Evolutionary conservation across 306 rosid genomes (phyloP), one percentile per base, ranked within the genome.

Genomic region (Leucaena leucocephala): DNA sequence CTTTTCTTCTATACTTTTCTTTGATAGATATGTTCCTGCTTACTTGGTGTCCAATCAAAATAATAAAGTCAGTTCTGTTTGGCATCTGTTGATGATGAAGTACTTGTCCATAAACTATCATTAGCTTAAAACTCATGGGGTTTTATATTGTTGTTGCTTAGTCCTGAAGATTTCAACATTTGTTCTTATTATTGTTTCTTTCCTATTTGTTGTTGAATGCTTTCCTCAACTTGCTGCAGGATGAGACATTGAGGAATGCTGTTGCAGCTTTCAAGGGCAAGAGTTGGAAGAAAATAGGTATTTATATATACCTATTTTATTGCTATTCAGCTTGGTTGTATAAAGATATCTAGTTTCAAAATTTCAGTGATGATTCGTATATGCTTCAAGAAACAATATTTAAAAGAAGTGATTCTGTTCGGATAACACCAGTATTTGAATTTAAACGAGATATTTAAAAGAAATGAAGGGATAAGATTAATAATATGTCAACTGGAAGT

Each of bases 271-370:
- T 71, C 77, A 95, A 91, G 76, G 99, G 99, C 81, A 93, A 91
- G 88, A 89, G 90, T 86, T 95, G 99, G 99, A 93, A 95, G 83
- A 95, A 91, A 90, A 95, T 95, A 93, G 99, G 99, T 91, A 72
- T 67, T 35, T 81, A 67, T 83, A 69, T 86, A 72, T 81, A 52
- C 63, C 2, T 64, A 39, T 19, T 19, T 78, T 15, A 40, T 80
- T 73, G 73, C 78, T 52, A 36, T 66, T 14, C 46, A 64, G 71
- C 67, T 70, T 64, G 21, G 10, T 19, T 43, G 11, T 21, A 9
- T 46, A 34, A 72, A 80, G 54, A 78, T 65, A 34, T 67, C 21
- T 73, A 43, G 69, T 74, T 61, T 67, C 61, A 50, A 65, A 76
- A 59, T 17, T 67, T 50, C 34, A 45, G 46, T 27, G 72, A 44